These are phyloP conservation scores for Ochetophila trinervis DNA, from an alignment of 306 rosid genomes.

Conservation along the genomic window DNA sequence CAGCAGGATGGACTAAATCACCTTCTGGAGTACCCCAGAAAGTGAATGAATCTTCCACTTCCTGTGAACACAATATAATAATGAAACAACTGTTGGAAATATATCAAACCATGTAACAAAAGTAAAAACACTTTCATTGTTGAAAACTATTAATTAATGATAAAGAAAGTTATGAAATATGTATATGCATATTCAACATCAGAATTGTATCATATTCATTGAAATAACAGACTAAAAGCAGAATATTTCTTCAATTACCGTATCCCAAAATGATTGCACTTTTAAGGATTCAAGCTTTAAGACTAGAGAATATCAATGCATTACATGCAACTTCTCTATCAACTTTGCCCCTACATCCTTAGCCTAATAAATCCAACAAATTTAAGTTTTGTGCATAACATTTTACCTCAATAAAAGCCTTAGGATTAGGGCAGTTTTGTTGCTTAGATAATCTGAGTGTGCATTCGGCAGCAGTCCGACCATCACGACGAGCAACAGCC, in stretches of 20 bases:
- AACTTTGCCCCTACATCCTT: too few relatives aligned
- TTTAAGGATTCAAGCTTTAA: too few relatives aligned
- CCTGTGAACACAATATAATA: conserved; percentile 47
- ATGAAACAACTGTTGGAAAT: conserved; percentile 1
- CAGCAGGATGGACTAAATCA: conserved; percentile 93
- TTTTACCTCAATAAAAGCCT: conserved; percentile 83
- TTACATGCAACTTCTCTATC: too few relatives aligned
- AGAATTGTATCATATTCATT: too few relatives aligned
- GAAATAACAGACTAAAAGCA: too few relatives aligned
- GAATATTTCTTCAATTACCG: too few relatives aligned
- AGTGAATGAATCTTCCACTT: conserved; percentile 68
- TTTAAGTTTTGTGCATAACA: conserved; percentile 7
- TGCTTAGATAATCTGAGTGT: conserved; percentile 75
- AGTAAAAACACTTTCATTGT: neutral
- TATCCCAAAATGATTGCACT: too few relatives aligned
- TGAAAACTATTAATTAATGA: too few relatives aligned
- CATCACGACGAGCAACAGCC: conserved; percentile 94
- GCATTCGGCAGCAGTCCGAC: conserved; percentile 84
- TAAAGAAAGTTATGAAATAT: too few relatives aligned
- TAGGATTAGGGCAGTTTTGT: conserved; percentile 96
- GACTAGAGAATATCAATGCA: too few relatives aligned
- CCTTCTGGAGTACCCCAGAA: conserved; percentile 99
- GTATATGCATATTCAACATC: too few relatives aligned
- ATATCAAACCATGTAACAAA: conserved; percentile 10
- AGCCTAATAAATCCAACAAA: too few relatives aligned